These are phyloP conservation scores for Sporothrix mexicana DNA, from an alignment of 2,329 filamentous ascomycete genomes.

Conservation along the genomic window DNA sequence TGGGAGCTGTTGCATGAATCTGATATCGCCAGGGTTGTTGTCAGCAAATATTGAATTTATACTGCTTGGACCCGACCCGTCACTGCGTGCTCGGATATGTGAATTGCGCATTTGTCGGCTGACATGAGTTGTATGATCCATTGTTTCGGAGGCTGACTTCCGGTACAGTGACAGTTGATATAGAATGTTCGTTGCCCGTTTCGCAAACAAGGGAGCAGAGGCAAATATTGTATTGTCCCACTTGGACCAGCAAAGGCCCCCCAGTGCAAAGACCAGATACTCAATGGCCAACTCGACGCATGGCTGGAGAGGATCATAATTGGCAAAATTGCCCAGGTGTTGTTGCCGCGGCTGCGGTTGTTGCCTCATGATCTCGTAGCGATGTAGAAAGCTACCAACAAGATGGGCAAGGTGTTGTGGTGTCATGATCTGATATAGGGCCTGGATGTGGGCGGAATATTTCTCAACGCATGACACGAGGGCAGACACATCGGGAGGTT, in stretches of 20 bases:
- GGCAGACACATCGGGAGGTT: background rate
- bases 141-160: background rate
- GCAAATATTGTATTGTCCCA: slow-evolving; percentile 27
- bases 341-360: background rate
- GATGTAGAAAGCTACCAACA: slow-evolving; percentile 5
- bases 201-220: slow-evolving; percentile 31
- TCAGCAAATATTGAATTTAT: background rate
- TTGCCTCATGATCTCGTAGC: background rate
- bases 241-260: slow-evolving; percentile 35
- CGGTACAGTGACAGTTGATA: background rate
- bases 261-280: slow-evolving; percentile 36
- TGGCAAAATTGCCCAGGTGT: background rate
- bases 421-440: slow-evolving; percentile 33
- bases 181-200: slow-evolving; percentile 32
- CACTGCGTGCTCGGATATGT: background rate
- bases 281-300: slow-evolving; percentile 30
- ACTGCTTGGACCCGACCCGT: background rate
- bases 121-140: no score
- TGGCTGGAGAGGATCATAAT: background rate
- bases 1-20: background rate
- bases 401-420: slow-evolving; percentile 13
- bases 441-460: slow-evolving; percentile 33
- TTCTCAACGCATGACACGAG: slow-evolving; percentile 23
- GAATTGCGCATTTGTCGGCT: background rate
- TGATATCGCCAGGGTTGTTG: background rate